Conservation (phyloP, 306 rosid species). For the Castanea sativa region DNA sequence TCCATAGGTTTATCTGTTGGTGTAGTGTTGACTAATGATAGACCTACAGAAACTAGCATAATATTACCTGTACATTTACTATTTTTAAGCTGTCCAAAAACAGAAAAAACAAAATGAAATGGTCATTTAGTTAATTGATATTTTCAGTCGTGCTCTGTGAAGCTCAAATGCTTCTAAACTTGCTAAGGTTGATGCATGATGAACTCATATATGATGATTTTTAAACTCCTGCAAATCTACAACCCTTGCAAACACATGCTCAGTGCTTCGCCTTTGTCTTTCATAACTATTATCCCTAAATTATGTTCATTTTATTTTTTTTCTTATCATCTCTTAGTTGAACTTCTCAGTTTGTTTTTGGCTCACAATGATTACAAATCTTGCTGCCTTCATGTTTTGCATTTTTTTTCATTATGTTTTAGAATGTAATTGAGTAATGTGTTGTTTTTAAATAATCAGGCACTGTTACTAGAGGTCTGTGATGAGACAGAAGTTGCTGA, state of each 20-base stretch:
- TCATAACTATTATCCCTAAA: conserved; percentile 5
- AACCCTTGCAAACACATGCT: background rate
- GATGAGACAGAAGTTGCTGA: conserved; percentile 98
- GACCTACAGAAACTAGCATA: conserved; percentile 11
- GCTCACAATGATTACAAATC: background rate
- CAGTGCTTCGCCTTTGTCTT: background rate
- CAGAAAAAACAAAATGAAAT: background rate
- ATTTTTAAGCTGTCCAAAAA: background rate
- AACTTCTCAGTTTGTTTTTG: conserved; percentile 11
- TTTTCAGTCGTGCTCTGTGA: background rate
- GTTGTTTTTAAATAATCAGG: conserved; percentile 53
- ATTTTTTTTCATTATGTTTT: conserved; percentile 23
- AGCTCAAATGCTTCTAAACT: background rate
- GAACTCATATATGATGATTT: too few species aligned
- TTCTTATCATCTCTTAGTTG: background rate
- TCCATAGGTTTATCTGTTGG: conserved; percentile 3
- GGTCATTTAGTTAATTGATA: background rate
- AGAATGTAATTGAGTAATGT: conserved; percentile 14
- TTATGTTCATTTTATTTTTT: conserved; percentile 3
- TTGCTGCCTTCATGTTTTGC: conserved; percentile 16
- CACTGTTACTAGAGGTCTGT: conserved; percentile 88
- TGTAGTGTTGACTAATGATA: conserved; percentile 12
- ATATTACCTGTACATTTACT: background rate
- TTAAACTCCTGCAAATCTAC: background rate
- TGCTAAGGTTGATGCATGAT: background rate